phyloP scores from a whole-genome alignment of 805 yeast genomes.

The Starmera quercuum region DNA sequence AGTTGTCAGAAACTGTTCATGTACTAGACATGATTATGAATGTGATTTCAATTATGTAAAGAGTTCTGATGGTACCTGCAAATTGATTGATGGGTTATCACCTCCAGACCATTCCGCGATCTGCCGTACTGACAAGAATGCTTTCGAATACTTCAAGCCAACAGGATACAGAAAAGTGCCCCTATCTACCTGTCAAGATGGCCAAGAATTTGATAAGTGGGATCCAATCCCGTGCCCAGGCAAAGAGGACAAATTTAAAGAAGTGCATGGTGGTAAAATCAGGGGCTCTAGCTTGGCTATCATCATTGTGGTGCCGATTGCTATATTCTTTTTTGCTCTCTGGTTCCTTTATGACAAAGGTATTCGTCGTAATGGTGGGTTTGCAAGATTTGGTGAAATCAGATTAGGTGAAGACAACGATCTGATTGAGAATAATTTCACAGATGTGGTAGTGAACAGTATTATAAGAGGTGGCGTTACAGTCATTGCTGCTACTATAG shows the following conservation, averaged over 20 bases:
- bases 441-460: constrained; percentile 55
- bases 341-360: constrained; percentile 63
- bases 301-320: constrained; percentile 49
- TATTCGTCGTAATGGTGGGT: constrained; percentile 64
- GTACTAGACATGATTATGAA: constrained; percentile 84
- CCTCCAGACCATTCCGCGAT: constrained; percentile 58
- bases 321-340: constrained; percentile 31
- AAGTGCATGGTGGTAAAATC: constrained; percentile 40
- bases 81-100: constrained; percentile 59
- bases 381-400: constrained; percentile 73
- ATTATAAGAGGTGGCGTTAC: constrained; percentile 26
- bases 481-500: constrained; percentile 23
- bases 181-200: constrained; percentile 80
- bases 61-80: constrained; percentile 76
- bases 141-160: constrained; percentile 70
- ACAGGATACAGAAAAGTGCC: constrained; percentile 91
- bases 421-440: constrained; percentile 44
- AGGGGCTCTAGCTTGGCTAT: constrained; percentile 46
- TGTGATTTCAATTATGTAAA: constrained; percentile 84
- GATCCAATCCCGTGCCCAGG: constrained; percentile 83
- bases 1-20: constrained; percentile 60
- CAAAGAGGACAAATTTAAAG: constrained; percentile 52
- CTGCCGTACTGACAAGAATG: constrained; percentile 46
- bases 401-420: constrained; percentile 75
- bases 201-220: constrained; percentile 61